Conservation (phyloP, 306 rosid species). For the Canavalia gladiata region DNA sequence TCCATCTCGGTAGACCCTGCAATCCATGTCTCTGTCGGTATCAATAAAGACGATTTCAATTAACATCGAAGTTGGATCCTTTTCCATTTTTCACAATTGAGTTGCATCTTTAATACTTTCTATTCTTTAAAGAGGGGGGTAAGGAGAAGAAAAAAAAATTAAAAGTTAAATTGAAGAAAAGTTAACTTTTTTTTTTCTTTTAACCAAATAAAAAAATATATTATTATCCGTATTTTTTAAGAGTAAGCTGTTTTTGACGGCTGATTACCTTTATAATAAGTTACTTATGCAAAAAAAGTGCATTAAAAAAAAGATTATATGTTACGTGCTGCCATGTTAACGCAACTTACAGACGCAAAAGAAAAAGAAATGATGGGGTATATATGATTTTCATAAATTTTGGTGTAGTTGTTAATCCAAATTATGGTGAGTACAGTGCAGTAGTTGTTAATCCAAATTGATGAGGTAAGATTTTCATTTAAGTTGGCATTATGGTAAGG, state of each 20-base stretch:
- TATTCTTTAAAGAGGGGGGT: too few relatives aligned
- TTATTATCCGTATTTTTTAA: too few relatives aligned
- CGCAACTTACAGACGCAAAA: conserved; percentile 1
- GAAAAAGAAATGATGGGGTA: not conserved
- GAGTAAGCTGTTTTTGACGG: not conserved
- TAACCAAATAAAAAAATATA: not conserved
- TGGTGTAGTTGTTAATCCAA: conserved; percentile 2
- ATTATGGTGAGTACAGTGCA: not conserved
- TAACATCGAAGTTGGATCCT: not conserved
- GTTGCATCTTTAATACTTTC: not conserved
- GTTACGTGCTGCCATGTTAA: not conserved
- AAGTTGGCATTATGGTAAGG: not conserved
- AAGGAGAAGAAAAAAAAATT: too few relatives aligned
- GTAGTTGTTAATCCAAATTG: not conserved
- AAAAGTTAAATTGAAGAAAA: too few relatives aligned
- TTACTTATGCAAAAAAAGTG: not conserved
- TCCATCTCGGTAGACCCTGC: not conserved
- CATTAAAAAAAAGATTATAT: not conserved
- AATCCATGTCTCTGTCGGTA: conserved; percentile 19
- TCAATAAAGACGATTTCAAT: not conserved
- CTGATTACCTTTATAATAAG: not conserved
- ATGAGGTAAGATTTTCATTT: not conserved
- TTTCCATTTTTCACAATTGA: not conserved
- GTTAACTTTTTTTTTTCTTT: too few relatives aligned
- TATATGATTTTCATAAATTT: not conserved